These are phyloP conservation scores for Monosporascus sp. DNA, from an alignment of 2,329 filamentous ascomycete species.

Conservation along the genomic window DNA sequence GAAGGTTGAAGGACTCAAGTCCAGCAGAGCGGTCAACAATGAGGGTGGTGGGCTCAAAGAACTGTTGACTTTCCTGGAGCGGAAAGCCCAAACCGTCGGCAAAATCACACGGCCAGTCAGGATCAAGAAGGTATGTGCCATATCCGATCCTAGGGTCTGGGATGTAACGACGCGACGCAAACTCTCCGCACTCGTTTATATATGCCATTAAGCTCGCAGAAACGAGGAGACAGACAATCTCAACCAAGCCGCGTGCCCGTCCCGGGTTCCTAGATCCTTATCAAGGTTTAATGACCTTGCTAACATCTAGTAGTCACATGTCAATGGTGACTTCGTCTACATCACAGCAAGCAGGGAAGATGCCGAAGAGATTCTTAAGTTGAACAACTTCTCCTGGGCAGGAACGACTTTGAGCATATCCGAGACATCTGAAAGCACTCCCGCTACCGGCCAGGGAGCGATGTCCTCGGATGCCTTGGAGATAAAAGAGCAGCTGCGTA, in stretches of 20 bases:
- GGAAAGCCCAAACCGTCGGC: slow-evolving; percentile 57
- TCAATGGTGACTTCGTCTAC: slow-evolving; percentile 64
- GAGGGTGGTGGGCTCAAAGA: slow-evolving; percentile 61
- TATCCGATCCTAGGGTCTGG: slow-evolving; percentile 40
- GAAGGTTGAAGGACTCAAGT: slow-evolving; percentile 57
- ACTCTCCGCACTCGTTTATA: slow-evolving; percentile 34
- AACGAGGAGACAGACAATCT: slow-evolving; percentile 33
- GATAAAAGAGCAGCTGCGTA: slow-evolving; percentile 63
- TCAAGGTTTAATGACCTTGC: slow-evolving; percentile 49
- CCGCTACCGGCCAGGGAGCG: slow-evolving; percentile 33
- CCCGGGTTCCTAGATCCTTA: slow-evolving; percentile 30
- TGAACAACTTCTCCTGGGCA: slow-evolving; percentile 66
- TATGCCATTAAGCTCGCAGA: slow-evolving; percentile 32
- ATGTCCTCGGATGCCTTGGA: slow-evolving; percentile 51
- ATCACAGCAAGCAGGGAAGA: slow-evolving; percentile 62
- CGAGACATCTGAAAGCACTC: slow-evolving; percentile 37
- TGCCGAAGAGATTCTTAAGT: slow-evolving; percentile 57
- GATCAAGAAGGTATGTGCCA: slow-evolving; percentile 72
- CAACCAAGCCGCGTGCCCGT: slow-evolving; percentile 31
- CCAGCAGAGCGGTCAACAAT: slow-evolving; percentile 64
- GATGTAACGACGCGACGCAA: slow-evolving; percentile 33
- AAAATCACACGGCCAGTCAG: slow-evolving; percentile 49
- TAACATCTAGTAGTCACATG: slow-evolving; percentile 67
- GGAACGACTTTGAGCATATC: slow-evolving; percentile 55
- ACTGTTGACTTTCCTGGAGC: slow-evolving; percentile 64